These are phyloP conservation scores for Fusarium liriodendri DNA, from an alignment of 2,329 filamentous ascomycete species.

Conservation along the genomic window DNA sequence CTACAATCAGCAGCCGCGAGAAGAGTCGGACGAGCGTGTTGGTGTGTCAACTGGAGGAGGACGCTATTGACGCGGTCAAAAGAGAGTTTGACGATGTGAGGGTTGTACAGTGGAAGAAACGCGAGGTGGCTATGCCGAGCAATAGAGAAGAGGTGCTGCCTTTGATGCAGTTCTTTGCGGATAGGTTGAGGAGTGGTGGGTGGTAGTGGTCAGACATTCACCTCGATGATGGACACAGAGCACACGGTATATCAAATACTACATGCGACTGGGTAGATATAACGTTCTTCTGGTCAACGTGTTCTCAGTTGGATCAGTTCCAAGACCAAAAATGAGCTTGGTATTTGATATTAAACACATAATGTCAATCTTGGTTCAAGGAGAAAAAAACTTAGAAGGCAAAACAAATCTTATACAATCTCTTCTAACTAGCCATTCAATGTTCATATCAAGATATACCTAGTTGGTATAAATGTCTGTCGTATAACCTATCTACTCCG, in stretches of 20 bases:
- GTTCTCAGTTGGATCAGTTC: background rate
- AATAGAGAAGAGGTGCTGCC: constrained; percentile 88
- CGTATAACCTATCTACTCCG: background rate
- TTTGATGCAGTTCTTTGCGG: constrained; percentile 85
- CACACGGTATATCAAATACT: background rate
- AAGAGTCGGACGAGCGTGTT: constrained; percentile 74
- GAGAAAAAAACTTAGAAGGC: background rate
- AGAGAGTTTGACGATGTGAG: constrained; percentile 74
- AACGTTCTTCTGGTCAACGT: background rate
- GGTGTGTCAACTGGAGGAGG: constrained; percentile 69
- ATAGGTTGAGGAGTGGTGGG: constrained; percentile 61
- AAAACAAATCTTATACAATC: background rate
- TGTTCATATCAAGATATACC: background rate
- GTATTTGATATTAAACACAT: background rate
- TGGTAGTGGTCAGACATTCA: constrained; percentile 16
- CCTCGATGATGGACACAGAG: background rate
- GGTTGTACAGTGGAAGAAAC: constrained; percentile 75
- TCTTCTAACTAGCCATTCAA: background rate
- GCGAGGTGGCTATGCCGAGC: constrained; percentile 84
- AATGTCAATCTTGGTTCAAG: background rate
- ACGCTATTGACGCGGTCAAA: constrained; percentile 72
- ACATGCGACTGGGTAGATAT: background rate
- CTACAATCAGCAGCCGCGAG: constrained; percentile 54
- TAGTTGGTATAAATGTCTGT: background rate
- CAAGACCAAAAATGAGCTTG: background rate